Percentiles rank a stretch among this genome's conserved stretches.
Conservation (phyloP, 352 stramenopile genomes). For the Pseudoperonospora humuli region DNA sequence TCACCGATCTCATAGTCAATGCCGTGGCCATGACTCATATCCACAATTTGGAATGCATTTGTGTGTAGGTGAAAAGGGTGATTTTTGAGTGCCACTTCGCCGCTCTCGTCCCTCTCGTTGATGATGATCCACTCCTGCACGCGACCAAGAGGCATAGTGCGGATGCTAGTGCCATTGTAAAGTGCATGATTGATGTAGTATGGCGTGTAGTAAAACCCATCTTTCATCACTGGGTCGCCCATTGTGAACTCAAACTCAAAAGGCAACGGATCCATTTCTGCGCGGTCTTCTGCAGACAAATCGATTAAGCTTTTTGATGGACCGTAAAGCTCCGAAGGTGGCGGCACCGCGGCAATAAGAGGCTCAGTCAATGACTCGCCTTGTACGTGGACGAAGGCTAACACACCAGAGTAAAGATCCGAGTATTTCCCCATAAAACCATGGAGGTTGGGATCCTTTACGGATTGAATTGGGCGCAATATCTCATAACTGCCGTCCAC, state of each 20-base stretch:
- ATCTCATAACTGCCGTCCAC: slow-evolving; percentile 17
- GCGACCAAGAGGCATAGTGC: slow-evolving; percentile 40
- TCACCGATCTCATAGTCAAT: slow-evolving; percentile 72
- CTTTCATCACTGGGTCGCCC: slow-evolving; percentile 31
- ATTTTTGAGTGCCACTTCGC: slow-evolving; percentile 43
- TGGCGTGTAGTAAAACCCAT: slow-evolving; percentile 64
- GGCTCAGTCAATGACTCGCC: slow-evolving; percentile 25
- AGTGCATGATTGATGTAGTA: slow-evolving; percentile 67
- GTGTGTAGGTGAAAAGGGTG: slow-evolving; percentile 85
- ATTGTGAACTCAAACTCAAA: slow-evolving; percentile 59
- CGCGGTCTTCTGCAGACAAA: slow-evolving; percentile 23
- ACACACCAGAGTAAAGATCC: slow-evolving; percentile 48
- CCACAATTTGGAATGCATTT: slow-evolving; percentile 78
- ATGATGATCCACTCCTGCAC: slow-evolving; percentile 75
- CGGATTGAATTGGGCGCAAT: slow-evolving; percentile 50
- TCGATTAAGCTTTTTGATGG: slow-evolving; percentile 29
- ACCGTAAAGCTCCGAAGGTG: slow-evolving; percentile 35
- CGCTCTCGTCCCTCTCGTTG: slow-evolving; percentile 41
- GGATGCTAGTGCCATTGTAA: slow-evolving; percentile 41
- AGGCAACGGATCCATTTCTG: slow-evolving; percentile 24
- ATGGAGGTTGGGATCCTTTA: slow-evolving; percentile 29
- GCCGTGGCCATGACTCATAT: slow-evolving; percentile 52
- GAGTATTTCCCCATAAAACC: slow-evolving; percentile 46
- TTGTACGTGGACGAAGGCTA: slow-evolving; percentile 55
- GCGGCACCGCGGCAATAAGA: slow-evolving; percentile 25